These are phyloP conservation scores for Sporobolomyces phaffii DNA, from an alignment of 768 basidiomycete genomes.

Conservation along the genomic window DNA sequence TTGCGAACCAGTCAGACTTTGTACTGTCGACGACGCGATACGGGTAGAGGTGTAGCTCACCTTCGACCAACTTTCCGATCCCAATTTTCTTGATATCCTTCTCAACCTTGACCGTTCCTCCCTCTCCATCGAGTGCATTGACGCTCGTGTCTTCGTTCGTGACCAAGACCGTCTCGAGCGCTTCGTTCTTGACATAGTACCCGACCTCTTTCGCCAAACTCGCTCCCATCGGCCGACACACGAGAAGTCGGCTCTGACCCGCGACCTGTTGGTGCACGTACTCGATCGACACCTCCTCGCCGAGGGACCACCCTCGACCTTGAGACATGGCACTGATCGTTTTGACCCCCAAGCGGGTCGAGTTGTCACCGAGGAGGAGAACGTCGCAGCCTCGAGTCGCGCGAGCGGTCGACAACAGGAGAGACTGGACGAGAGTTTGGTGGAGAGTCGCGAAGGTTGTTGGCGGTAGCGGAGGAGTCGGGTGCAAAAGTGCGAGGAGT, in stretches of 20 bases:
- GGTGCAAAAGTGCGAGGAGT: not conserved
- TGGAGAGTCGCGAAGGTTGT: constrained; percentile 21
- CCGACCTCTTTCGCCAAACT: constrained; percentile 1
- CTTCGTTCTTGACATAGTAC: not conserved
- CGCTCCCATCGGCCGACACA: constrained; percentile 22
- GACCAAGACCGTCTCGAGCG: constrained; percentile 5
- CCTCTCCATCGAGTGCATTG: not conserved
- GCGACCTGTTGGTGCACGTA: constrained; percentile 6
- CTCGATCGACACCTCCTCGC: constrained; percentile 28
- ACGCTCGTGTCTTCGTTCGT: constrained; percentile 11
- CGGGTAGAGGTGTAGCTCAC: constrained; percentile 6
- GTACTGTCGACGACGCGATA: too few species aligned
- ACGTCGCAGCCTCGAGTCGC: not conserved
- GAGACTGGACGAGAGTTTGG: constrained; percentile 12
- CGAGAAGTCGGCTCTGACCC: not conserved
- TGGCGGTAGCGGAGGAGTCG: constrained; percentile 8
- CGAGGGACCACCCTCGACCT: constrained; percentile 25
- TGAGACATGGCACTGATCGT: constrained; percentile 20
- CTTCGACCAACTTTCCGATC: constrained; percentile 31
- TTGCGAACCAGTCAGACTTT: not conserved
- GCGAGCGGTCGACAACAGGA: constrained; percentile 1
- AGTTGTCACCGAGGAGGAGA: constrained; percentile 29
- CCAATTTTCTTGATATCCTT: constrained; percentile 27
- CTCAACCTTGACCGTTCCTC: not conserved
- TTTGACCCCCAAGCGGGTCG: constrained; percentile 30